Conservation (phyloP, 768 basidiomycete species). For the Lanmaoa rubissima region DNA sequence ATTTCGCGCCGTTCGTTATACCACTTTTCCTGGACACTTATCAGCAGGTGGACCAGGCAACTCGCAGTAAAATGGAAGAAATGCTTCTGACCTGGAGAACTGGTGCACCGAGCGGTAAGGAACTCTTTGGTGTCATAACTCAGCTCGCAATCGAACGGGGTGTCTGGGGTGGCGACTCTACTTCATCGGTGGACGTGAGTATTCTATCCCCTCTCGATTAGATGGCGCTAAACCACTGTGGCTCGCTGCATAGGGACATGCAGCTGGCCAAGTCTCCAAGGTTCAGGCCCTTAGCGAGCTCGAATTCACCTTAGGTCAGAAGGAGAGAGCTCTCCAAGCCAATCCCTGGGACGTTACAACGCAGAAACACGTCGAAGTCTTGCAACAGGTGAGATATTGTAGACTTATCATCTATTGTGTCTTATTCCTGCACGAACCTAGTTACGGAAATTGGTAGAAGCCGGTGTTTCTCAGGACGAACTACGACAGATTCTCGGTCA, state of each 20-base stretch:
- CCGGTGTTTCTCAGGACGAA: constrained; percentile 78
- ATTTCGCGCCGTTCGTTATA: constrained; percentile 80
- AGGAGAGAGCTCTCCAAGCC: constrained; percentile 66
- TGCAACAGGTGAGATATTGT: constrained; percentile 67
- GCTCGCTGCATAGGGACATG: constrained; percentile 32
- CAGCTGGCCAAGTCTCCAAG: constrained; percentile 57
- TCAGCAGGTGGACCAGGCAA: constrained; percentile 76
- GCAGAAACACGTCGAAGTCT: constrained; percentile 69
- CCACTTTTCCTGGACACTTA: constrained; percentile 87
- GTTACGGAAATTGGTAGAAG: constrained; percentile 72
- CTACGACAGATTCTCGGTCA: constrained; percentile 73
- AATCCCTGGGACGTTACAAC: constrained; percentile 72
- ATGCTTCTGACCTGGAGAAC: constrained; percentile 95
- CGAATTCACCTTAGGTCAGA: constrained; percentile 77
- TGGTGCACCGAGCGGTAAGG: constrained; percentile 74
- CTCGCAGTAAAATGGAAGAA: constrained; percentile 95
- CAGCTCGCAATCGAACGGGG: constrained; percentile 84
- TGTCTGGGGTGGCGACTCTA: constrained; percentile 65
- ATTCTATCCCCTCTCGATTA: background rate
- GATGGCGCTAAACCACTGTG: constrained; percentile 1
- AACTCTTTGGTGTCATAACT: constrained; percentile 79
- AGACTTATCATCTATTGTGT: background rate
- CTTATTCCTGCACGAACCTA: constrained; percentile 26
- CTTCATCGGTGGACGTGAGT: constrained; percentile 40
- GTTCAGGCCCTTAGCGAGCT: constrained; percentile 81